Evolutionary conservation across 2,329 filamentous ascomycete genomes (phyloP).

Genomic region (Beauveria varroae): DNA sequence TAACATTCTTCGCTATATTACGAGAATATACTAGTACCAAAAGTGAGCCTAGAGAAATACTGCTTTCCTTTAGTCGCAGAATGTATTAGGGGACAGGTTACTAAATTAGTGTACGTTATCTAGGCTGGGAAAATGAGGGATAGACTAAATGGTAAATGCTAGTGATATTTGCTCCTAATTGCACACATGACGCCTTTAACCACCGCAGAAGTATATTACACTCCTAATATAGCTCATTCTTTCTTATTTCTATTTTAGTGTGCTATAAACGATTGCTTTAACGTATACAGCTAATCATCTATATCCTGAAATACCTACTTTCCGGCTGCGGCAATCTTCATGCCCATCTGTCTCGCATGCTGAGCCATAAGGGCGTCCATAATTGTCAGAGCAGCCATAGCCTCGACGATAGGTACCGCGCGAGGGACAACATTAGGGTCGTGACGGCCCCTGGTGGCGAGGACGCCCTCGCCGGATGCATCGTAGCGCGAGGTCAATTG

Average conservation of each 20-base stretch:
- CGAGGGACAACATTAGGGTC: slow-evolving; percentile 89
- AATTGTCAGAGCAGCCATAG: slow-evolving; percentile 81
- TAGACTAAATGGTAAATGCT: slow-evolving; percentile 1
- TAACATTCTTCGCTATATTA: not conserved
- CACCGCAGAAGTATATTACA: not conserved
- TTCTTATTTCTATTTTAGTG: not conserved
- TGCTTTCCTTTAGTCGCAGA: not conserved
- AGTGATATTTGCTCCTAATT: slow-evolving; percentile 1
- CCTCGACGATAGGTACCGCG: slow-evolving; percentile 65
- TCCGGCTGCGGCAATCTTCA: slow-evolving; percentile 13
- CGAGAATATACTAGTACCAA: not conserved
- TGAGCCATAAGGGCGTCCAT: slow-evolving; percentile 85
- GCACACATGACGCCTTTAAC: not conserved
- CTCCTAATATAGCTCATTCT: not conserved
- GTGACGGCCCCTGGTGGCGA: slow-evolving; percentile 89
- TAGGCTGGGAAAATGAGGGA: not conserved
- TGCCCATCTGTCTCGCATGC: slow-evolving; percentile 49
- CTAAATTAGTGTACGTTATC: not conserved
- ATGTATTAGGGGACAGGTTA: not conserved
- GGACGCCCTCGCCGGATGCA: slow-evolving; percentile 58
- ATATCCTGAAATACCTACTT: not conserved
- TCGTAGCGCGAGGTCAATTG: slow-evolving; percentile 80
- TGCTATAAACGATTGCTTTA: not conserved
- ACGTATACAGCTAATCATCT: not conserved
- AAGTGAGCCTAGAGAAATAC: not conserved